Evolutionary conservation across 2,329 filamentous ascomycete genomes (phyloP).

Genomic region (Ophiocordyceps camponoti-leonardi): DNA sequence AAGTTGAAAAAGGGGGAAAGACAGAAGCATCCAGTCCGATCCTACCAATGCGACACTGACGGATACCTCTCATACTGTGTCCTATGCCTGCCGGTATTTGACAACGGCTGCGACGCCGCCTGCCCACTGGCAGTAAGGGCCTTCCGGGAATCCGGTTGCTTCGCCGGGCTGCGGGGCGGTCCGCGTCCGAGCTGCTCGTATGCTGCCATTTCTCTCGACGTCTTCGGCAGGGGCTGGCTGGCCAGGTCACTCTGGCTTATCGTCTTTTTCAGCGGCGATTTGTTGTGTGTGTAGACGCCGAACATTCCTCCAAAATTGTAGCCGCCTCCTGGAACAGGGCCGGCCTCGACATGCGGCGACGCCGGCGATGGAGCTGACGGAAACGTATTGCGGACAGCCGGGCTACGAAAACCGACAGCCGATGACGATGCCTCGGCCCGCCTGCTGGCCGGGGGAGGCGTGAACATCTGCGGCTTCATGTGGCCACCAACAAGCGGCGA

Average conservation of each 20-base stretch:
- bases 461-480: constrained; percentile 24
- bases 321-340: constrained; percentile 6
- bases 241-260: constrained; percentile 41
- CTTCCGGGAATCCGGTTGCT: constrained; percentile 15
- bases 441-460: constrained; percentile 17
- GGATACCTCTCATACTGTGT: constrained; percentile 25
- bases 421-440: constrained; percentile 18
- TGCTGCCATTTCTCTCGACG: constrained; percentile 44
- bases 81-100: constrained; percentile 17
- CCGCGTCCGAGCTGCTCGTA: constrained; percentile 29
- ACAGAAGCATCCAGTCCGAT: neutral
- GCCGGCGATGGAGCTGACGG: constrained; percentile 14
- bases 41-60: constrained; percentile 8
- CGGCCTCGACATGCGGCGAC: constrained; percentile 7
- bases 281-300: constrained; percentile 63
- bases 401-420: constrained; percentile 10
- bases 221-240: constrained; percentile 30
- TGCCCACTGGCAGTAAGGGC: constrained; percentile 7
- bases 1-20: neutral
- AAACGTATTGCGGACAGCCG: constrained; percentile 16
- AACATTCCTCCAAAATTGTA: constrained; percentile 50
- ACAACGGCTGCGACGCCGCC: constrained; percentile 19
- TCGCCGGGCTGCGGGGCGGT: constrained; percentile 23
- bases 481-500: constrained; percentile 13
- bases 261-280: constrained; percentile 70